These are phyloP conservation scores for Curvularia lunata DNA, from an alignment of 2,329 filamentous ascomycete genomes.

Conservation along the genomic window DNA sequence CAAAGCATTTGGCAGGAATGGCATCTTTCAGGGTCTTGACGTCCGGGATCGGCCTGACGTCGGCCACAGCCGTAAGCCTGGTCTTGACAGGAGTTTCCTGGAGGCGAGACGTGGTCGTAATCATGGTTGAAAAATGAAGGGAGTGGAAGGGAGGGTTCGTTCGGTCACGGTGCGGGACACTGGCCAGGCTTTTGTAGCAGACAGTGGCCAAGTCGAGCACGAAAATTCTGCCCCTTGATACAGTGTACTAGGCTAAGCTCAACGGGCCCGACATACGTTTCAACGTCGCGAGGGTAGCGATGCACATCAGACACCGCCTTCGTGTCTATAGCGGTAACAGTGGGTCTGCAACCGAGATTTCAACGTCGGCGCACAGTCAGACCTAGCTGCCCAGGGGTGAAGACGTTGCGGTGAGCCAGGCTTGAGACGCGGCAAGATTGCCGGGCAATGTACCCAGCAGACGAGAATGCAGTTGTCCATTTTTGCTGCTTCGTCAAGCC, in stretches of 20 bases:
- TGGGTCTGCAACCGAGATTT: conserved; percentile 32
- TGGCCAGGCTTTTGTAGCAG: conserved; percentile 7
- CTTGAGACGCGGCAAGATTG: conserved; percentile 3
- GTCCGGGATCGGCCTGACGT: conserved; percentile 28
- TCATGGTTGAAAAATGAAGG: conserved; percentile 17
- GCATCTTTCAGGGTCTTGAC: conserved; percentile 34
- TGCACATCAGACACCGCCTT: conserved; percentile 33
- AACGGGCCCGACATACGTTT: conserved; percentile 32
- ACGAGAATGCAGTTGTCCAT: background rate
- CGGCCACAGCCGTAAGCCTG: conserved; percentile 25
- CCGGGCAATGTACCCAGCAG: background rate
- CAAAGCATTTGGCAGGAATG: conserved; percentile 34
- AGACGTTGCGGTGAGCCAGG: conserved; percentile 19
- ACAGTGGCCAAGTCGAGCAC: background rate
- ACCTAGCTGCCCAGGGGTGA: conserved; percentile 17
- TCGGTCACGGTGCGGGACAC: background rate
- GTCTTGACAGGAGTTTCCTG: conserved; percentile 22
- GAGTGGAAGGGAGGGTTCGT: conserved; percentile 8
- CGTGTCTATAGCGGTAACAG: conserved; percentile 23
- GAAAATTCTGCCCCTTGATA: conserved; percentile 9
- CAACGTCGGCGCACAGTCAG: conserved; percentile 28
- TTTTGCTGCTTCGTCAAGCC: background rate
- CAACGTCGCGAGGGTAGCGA: conserved; percentile 23
- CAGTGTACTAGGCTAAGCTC: conserved; percentile 20
- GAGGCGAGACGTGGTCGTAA: conserved; percentile 26